Base-by-base conservation (phyloP, 352 stramenopile genomes). In the Globisporangium orthogonon region DNA sequence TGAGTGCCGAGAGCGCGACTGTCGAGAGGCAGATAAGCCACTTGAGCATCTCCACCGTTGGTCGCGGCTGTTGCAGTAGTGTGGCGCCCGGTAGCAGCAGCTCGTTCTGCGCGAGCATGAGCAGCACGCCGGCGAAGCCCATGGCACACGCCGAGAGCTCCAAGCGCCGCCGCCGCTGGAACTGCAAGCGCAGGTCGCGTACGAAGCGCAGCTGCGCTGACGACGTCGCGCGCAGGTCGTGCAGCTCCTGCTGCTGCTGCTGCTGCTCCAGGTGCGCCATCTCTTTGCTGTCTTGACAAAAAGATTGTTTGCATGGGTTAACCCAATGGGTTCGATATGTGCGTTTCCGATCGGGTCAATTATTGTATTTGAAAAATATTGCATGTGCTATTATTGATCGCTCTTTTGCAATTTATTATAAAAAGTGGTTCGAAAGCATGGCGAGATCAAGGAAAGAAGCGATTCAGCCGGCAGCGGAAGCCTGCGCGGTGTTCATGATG, bases 31-130 rank as follows among this genome's bases (percentile, higher is more conserved):
- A 61, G 4, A 67, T 71, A 2, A 53, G 54, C 40, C 41, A 65
- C 56, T 91, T 89, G 10, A 91, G 54, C 3, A 52, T 59, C 3
- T 70, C 23, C 0, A 84, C 49, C 0, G 43, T 23, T 3, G 51
- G 4, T 4, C 41, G 17, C 52, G n/a, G 3, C 62, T 60, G 0
- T 41, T 55, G 45, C 7, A 46, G 7, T 11, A 2, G 7, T 18
- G 63, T 35, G 5, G 33, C 55, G 2, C 48, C 64, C 9, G 50
- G 58, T 59, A 71, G 73, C 9, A 85, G 30, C 9, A 83, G 60
- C 44, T 90, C 77, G 55, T 88, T 90, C 55, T 87, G 69, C n/a
- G 58, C 66, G 4, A 91, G 71, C 81, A 91, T 91, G 31, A 91
- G 45, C 17, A 78, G 39, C 10, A 91, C 60, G 9, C 81, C 81